Percentiles rank a stretch among this genome's conserved stretches.
phyloP scores from a whole-genome alignment of 768 basidiomycete species.

The Trametes cubensis region DNA sequence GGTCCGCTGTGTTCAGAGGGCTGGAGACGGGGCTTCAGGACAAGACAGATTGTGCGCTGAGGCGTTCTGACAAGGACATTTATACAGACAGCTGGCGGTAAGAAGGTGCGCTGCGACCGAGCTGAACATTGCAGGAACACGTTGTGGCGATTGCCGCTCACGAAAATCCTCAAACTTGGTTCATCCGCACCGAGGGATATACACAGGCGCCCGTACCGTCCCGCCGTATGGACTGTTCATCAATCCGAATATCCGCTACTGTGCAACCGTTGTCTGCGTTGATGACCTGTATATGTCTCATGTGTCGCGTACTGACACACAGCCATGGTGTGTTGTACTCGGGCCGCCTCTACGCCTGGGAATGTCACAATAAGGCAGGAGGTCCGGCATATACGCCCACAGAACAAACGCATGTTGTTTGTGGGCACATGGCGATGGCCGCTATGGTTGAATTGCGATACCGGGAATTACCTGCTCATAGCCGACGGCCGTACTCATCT shows the following conservation, averaged over 20 bases:
- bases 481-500: not conserved
- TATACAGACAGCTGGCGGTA: slow-evolving; percentile 16
- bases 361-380: not conserved
- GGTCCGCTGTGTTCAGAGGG: not conserved
- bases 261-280: not conserved
- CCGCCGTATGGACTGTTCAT: not conserved
- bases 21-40: slow-evolving; percentile 1
- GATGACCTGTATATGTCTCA: not conserved
- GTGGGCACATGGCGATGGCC: not conserved
- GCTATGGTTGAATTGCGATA: not conserved
- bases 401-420: not conserved
- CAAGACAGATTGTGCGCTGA: not conserved
- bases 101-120: slow-evolving; percentile 10
- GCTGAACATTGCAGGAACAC: slow-evolving; percentile 23
- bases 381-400: not conserved
- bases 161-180: slow-evolving; percentile 12
- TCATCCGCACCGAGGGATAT: not conserved
- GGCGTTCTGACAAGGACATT: slow-evolving; percentile 12
- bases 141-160: slow-evolving; percentile 27
- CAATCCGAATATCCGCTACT: not conserved
- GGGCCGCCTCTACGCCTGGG: not conserved
- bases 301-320: not conserved
- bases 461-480: not conserved
- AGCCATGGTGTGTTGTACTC: not conserved
- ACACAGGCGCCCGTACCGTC: slow-evolving; percentile 5